These are phyloP conservation scores for Hemileccinum impolitum DNA, from an alignment of 768 basidiomycete genomes.

Conservation along the genomic window DNA sequence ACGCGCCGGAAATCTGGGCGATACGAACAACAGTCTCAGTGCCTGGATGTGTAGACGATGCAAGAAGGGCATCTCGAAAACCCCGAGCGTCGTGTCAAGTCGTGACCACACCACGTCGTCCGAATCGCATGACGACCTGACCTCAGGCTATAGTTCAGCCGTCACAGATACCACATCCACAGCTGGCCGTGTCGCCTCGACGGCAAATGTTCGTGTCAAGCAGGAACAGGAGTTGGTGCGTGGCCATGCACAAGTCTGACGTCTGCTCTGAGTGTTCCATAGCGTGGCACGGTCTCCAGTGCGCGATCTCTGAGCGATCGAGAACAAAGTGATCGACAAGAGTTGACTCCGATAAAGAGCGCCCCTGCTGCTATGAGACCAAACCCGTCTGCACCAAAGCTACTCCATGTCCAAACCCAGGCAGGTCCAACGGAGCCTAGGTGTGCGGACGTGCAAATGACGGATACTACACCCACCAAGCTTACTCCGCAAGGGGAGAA, in stretches of 20 bases:
- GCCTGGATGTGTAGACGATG: slow-evolving; percentile 32
- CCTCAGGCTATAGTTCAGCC: not conserved
- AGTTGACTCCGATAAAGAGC: not conserved
- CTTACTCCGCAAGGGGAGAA: not conserved
- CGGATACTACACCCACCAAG: not conserved
- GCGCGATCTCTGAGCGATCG: not conserved
- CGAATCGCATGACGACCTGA: not conserved
- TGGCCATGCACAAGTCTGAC: not conserved
- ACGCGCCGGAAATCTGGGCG: slow-evolving; percentile 22
- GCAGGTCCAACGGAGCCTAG: not conserved
- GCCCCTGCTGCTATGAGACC: not conserved
- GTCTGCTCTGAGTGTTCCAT: slow-evolving; percentile 2
- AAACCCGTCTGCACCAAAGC: not conserved
- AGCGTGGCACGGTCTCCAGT: slow-evolving; percentile 2
- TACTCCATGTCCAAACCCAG: not conserved
- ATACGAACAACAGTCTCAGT: slow-evolving; percentile 20
- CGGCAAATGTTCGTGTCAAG: not conserved
- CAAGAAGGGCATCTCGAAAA: slow-evolving; percentile 17
- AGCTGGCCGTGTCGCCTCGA: not conserved
- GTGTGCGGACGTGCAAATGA: slow-evolving; percentile 8
- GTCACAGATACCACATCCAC: not conserved
- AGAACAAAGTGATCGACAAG: not conserved
- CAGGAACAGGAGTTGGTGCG: slow-evolving; percentile 11
- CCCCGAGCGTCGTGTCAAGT: slow-evolving; percentile 2
- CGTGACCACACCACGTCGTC: slow-evolving; percentile 9